Conservation (phyloP, 1,139 yeast species). For the Yamadazyma pseudoaaseri region DNA sequence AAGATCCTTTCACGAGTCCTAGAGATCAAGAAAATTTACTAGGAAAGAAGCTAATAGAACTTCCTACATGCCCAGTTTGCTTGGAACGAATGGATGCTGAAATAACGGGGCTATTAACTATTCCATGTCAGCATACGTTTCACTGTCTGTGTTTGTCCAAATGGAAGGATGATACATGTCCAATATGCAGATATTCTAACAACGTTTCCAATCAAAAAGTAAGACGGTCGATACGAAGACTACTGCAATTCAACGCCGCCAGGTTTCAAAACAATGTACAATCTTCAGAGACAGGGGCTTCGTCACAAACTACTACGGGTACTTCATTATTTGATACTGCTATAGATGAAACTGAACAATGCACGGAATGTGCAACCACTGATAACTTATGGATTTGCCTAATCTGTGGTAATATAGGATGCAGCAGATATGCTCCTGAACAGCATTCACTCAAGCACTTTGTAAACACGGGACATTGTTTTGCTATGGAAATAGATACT, state of each 20-base stretch:
- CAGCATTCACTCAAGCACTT: conserved; percentile 88
- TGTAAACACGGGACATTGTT: conserved; percentile 77
- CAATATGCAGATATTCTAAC: conserved; percentile 82
- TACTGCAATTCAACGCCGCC: conserved; percentile 27
- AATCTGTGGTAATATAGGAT: conserved; percentile 48
- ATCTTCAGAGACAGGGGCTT: not conserved
- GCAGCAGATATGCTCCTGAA: conserved; percentile 66
- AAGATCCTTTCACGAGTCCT: conserved; percentile 65
- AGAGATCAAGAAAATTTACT: conserved; percentile 1
- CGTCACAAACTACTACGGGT: conserved; percentile 21
- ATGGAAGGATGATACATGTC: conserved; percentile 92
- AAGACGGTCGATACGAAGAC: conserved; percentile 32
- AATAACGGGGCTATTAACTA: conserved; percentile 79
- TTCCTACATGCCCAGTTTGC: conserved; percentile 95
- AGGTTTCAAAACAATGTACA: conserved; percentile 3
- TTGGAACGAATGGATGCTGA: conserved; percentile 84
- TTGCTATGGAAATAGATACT: conserved; percentile 83
- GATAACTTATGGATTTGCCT: conserved; percentile 45
- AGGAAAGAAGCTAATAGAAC: conserved; percentile 46
- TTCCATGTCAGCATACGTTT: conserved; percentile 91
- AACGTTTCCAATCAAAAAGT: conserved; percentile 36
- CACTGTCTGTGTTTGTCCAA: conserved; percentile 86
- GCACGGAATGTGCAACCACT: conserved; percentile 34
- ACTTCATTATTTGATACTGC: conserved; percentile 3
- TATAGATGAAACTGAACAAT: conserved; percentile 24